Evolutionary conservation across 1,139 yeast species (phyloP).

Genomic region (Casaregolazyma lundiana): DNA sequence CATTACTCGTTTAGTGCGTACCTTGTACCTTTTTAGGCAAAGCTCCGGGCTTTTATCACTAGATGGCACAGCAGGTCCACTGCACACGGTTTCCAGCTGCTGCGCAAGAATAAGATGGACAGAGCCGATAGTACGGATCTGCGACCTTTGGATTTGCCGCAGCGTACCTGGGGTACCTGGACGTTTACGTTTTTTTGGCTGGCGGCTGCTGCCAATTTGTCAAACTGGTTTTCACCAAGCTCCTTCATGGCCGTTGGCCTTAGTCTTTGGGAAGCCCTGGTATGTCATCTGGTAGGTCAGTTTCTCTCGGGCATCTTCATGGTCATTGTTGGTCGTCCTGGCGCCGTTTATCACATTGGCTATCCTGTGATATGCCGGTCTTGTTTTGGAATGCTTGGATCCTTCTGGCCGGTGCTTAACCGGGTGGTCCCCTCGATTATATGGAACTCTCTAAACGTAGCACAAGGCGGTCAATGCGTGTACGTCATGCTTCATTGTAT

Average conservation of each 20-base stretch:
- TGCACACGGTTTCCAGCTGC: too few relatives aligned
- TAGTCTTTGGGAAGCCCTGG: conserved; percentile 26
- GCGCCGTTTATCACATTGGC: conserved; percentile 68
- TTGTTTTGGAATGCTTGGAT: conserved; percentile 72
- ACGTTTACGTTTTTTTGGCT: conserved; percentile 23
- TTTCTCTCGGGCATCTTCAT: conserved; percentile 58
- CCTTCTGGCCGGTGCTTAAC: conserved; percentile 74
- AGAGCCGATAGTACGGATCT: conserved; percentile 17
- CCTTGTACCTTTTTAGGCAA: too few relatives aligned
- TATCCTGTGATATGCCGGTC: conserved; percentile 75
- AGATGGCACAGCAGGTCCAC: too few relatives aligned
- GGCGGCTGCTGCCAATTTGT: conserved; percentile 28
- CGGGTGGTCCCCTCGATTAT: conserved; percentile 77
- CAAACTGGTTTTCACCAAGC: conserved; percentile 29
- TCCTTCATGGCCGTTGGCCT: conserved; percentile 28
- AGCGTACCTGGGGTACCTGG: conserved; percentile 24
- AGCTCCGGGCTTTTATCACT: too few relatives aligned
- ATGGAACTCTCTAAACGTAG: conserved; percentile 78
- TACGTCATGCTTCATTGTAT: conserved; percentile 64
- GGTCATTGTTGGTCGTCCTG: conserved; percentile 61
- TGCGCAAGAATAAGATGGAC: neutral
- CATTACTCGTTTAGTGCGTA: too few relatives aligned
- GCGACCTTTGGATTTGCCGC: conserved; percentile 17
- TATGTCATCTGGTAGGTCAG: conserved; percentile 45
- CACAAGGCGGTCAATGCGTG: conserved; percentile 74